Percentiles rank a stretch among this genome's conserved stretches.
Evolutionary conservation across 371 early-diverging fungal genomes (phyloP).

Genomic region (Apophysomyces elegans): DNA sequence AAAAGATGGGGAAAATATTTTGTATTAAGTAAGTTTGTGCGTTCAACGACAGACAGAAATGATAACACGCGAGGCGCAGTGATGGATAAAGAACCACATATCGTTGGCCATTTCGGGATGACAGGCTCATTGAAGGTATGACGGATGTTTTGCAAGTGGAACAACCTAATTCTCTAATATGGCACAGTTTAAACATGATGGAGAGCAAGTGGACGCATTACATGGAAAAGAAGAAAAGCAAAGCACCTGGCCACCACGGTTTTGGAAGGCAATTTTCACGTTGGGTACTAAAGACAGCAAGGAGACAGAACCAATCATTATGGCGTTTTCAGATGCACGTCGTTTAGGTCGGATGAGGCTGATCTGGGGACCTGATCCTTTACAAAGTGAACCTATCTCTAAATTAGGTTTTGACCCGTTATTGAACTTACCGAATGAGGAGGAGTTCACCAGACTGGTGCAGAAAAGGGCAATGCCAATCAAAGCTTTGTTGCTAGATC

Average conservation of each 20-base stretch:
- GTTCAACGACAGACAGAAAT: not conserved
- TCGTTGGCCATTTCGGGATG: slow-evolving; percentile 67
- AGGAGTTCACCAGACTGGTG: slow-evolving; percentile 38
- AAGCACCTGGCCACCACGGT: slow-evolving; percentile 15
- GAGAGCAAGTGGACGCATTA: slow-evolving; percentile 9
- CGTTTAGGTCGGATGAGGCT: slow-evolving; percentile 58
- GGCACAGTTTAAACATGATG: not conserved
- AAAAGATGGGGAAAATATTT: slow-evolving; percentile 68
- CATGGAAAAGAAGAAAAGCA: slow-evolving; percentile 25
- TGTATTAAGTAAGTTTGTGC: slow-evolving; percentile 35
- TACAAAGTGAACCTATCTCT: slow-evolving; percentile 47
- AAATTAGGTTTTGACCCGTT: slow-evolving; percentile 68
- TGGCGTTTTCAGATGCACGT: slow-evolving; percentile 63
- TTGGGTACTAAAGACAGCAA: not conserved
- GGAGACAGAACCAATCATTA: slow-evolving; percentile 20
- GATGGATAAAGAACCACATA: slow-evolving; percentile 39
- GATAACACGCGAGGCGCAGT: slow-evolving; percentile 19
- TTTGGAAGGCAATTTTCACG: slow-evolving; percentile 15
- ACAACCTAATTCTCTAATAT: not conserved
- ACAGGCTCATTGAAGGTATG: slow-evolving; percentile 41
- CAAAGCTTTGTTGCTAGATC: slow-evolving; percentile 64
- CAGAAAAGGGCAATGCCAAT: slow-evolving; percentile 48
- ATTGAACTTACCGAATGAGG: slow-evolving; percentile 42
- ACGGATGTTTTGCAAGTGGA: slow-evolving; percentile 10
- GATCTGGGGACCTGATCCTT: slow-evolving; percentile 42